Conservation (phyloP, 805 yeast species). For the Saccharomycopsis sp. region DNA sequence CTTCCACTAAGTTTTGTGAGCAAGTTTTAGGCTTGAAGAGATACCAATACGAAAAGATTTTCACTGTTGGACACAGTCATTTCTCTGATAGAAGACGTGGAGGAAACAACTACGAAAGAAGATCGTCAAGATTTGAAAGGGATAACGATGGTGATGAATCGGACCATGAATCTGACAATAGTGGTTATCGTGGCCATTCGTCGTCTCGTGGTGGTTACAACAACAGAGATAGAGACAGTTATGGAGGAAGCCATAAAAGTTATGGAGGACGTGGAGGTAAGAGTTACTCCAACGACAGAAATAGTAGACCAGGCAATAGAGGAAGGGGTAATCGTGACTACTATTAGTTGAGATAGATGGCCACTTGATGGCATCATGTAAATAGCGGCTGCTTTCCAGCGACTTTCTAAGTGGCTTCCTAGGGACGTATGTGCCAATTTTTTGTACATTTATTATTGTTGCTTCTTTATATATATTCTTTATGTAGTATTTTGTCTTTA, state of each 20-base stretch:
- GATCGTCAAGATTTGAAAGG: conserved; percentile 30
- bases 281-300: background rate
- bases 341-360: too few relatives aligned
- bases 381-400: too few relatives aligned
- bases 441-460: background rate
- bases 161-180: conserved; percentile 20
- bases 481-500: too few relatives aligned
- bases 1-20: conserved; percentile 4
- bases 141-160: conserved; percentile 27
- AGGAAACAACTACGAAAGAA: conserved; percentile 29
- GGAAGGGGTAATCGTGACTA: background rate
- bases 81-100: conserved; percentile 22
- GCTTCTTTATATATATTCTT: background rate
- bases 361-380: too few relatives aligned
- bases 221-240: conserved; percentile 20
- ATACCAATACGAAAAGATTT: conserved; percentile 16
- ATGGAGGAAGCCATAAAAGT: conserved; percentile 14
- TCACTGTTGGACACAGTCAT: conserved; percentile 22
- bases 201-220: conserved; percentile 17
- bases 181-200: conserved; percentile 16
- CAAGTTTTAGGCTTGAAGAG: conserved; percentile 2
- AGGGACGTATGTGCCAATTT: too few relatives aligned
- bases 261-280: conserved; percentile 6
- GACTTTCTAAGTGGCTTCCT: too few relatives aligned
- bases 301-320: background rate